Conservation (phyloP, 1,139 yeast species). For the Ashbya aceris region DNA sequence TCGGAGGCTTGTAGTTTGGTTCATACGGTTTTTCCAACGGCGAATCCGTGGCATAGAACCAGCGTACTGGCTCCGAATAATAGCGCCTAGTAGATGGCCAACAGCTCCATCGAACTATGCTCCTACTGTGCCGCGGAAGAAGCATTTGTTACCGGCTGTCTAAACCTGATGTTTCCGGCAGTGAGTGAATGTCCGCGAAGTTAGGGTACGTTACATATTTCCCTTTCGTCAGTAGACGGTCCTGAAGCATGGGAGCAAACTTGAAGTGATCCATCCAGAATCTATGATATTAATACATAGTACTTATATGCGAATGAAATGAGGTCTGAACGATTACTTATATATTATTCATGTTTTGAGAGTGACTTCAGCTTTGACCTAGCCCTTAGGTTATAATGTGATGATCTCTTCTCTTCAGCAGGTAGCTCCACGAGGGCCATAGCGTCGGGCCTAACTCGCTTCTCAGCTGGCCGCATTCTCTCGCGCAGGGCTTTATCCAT, state of each 20-base stretch:
- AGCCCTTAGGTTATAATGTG: constrained; percentile 28
- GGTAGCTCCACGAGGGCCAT: constrained; percentile 17
- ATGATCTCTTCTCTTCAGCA: constrained; percentile 23
- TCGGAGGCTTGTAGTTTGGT: constrained; percentile 39
- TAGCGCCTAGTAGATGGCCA: background rate
- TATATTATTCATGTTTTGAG: constrained; percentile 2
- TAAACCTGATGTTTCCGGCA: no score
- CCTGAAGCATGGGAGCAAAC: no score
- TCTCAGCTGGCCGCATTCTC: constrained; percentile 19
- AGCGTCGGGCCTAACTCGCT: constrained; percentile 23
- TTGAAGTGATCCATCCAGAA: no score
- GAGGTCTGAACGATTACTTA: no score
- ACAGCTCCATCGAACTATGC: background rate
- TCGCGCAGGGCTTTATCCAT: constrained; percentile 10
- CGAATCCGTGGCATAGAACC: constrained; percentile 81
- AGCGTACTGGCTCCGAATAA: constrained; percentile 21
- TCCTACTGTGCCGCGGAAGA: no score
- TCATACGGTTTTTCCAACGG: constrained; percentile 62
- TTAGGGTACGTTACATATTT: no score
- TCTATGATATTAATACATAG: no score
- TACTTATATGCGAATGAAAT: no score
- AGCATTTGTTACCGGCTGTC: no score
- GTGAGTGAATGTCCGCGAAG: no score
- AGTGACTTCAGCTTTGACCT: constrained; percentile 21
- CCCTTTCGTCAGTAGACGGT: no score